Conservation (phyloP, 768 basidiomycete species). For the Russula foetens region DNA sequence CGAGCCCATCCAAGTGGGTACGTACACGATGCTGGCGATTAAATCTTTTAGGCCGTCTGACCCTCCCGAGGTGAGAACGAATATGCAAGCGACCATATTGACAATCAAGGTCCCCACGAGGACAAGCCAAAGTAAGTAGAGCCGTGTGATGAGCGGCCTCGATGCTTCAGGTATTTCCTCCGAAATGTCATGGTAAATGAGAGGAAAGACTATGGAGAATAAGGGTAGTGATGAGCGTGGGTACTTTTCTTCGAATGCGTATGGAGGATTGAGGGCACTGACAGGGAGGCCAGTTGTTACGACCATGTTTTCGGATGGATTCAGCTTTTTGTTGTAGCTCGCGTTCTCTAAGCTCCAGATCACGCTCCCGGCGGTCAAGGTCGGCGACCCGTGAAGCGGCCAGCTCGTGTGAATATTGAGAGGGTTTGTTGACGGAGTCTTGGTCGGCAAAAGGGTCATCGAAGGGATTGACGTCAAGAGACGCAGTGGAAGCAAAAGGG, state of each 20-base stretch:
- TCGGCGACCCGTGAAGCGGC: constrained; percentile 47
- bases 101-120: constrained; percentile 73
- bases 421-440: constrained; percentile 13
- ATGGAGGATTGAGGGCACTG: constrained; percentile 27
- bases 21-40: constrained; percentile 76
- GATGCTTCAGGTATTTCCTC: constrained; percentile 85
- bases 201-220: constrained; percentile 63
- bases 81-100: constrained; percentile 88
- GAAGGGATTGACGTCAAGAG: constrained; percentile 84
- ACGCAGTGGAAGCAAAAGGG: constrained; percentile 78
- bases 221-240: background rate
- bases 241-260: background rate
- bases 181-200: constrained; percentile 89
- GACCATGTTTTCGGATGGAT: constrained; percentile 62
- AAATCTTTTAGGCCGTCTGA: constrained; percentile 71
- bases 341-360: constrained; percentile 70
- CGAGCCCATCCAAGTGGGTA: constrained; percentile 12
- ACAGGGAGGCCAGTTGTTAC: constrained; percentile 95
- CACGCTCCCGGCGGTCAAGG: constrained; percentile 68
- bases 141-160: constrained; percentile 67
- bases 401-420: constrained; percentile 23
- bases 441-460: constrained; percentile 62
- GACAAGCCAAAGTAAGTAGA: constrained; percentile 94
- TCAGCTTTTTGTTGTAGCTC: constrained; percentile 65
- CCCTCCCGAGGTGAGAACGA: constrained; percentile 72